Conservation (phyloP, 176 grass and related monocot species). For the Oryza coarctata region DNA sequence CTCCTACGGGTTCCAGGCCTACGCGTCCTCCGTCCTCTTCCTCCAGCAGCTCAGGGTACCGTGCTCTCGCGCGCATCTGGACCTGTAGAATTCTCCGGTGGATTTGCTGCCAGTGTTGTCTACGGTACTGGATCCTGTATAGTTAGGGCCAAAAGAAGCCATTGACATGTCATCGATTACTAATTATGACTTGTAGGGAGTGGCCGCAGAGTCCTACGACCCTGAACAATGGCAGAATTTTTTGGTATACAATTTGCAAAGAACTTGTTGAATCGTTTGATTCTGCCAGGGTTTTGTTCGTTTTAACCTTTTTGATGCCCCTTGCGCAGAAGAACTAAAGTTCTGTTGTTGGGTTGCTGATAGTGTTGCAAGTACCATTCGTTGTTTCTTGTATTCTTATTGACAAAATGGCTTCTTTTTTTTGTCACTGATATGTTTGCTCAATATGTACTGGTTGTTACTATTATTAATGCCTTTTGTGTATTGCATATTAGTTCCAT, state of each 20-base stretch:
- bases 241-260: background rate
- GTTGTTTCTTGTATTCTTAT: slow-evolving; percentile 3
- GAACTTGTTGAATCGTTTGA: background rate
- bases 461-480: slow-evolving; percentile 7
- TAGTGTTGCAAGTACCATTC: background rate
- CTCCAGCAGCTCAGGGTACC: slow-evolving; percentile 97
- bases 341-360: background rate
- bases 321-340: background rate
- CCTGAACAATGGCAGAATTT: background rate
- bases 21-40: slow-evolving; percentile 71
- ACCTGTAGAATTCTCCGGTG: background rate
- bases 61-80: background rate
- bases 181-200: background rate
- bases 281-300: background rate
- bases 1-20: slow-evolving; percentile 63
- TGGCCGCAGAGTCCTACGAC: background rate
- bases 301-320: background rate
- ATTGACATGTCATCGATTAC: background rate
- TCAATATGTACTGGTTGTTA: background rate
- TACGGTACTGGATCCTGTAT: background rate
- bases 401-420: background rate
- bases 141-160: background rate
- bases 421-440: background rate
- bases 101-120: background rate
- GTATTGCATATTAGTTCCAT: background rate